Evolutionary conservation across 2,329 filamentous ascomycete species (phyloP).

Genomic region (Arthrinium phaeospermum): DNA sequence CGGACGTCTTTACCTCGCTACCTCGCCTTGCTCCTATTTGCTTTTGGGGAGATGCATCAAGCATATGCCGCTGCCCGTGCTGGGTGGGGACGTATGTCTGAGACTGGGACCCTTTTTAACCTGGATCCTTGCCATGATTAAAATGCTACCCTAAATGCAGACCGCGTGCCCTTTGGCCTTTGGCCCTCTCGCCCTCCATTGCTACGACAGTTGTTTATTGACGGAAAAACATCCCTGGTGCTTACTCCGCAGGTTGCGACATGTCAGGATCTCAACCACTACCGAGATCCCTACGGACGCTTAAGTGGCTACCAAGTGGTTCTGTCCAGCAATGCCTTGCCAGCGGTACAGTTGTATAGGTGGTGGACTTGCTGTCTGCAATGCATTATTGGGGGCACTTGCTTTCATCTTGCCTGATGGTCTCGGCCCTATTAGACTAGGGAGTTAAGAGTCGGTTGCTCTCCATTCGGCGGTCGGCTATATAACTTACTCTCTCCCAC

Average conservation of each 20-base stretch:
- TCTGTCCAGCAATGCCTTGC: conserved; percentile 1
- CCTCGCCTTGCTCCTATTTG: background rate
- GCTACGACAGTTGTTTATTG: conserved; percentile 12
- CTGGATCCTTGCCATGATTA: conserved; percentile 9
- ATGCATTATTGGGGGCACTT: conserved; percentile 3
- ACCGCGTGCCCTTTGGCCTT: background rate
- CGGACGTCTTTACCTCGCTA: background rate
- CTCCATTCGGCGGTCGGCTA: background rate
- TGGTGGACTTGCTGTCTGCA: background rate
- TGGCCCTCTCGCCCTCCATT: conserved; percentile 1
- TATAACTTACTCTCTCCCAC: background rate
- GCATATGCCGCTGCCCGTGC: background rate
- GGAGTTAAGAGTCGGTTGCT: background rate
- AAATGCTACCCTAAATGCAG: background rate
- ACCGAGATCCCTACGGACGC: background rate
- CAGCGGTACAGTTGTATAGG: background rate
- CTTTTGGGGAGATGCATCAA: background rate
- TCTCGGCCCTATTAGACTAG: background rate
- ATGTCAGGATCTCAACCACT: background rate
- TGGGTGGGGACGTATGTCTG: conserved; percentile 2
- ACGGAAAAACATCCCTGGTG: conserved; percentile 3
- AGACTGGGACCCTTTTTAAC: background rate
- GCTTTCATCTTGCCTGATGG: background rate
- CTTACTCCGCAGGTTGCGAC: background rate
- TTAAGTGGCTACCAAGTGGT: background rate